A percentile compares a stretch with the other conserved stretches of the same genome.
Conservation (phyloP, 2,329 filamentous ascomycete genomes). For the Chaetomiaceae sp. region DNA sequence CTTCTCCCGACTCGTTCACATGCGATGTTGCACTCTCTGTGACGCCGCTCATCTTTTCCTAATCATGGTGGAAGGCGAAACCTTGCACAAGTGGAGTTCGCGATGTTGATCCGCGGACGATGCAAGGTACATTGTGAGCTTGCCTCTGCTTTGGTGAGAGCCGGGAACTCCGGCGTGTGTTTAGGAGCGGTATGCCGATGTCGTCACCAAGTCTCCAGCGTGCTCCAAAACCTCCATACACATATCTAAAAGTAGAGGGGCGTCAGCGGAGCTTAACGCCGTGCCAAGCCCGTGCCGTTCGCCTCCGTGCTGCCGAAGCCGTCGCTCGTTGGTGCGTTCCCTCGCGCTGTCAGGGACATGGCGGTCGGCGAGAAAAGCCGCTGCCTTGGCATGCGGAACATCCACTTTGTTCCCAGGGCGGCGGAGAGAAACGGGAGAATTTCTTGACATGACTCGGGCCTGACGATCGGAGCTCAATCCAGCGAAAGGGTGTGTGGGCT, state of each 20-base stretch:
- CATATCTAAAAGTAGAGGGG: slow-evolving; percentile 6
- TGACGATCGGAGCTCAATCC: slow-evolving; percentile 14
- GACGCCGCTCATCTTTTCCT: background rate
- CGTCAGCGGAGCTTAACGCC: slow-evolving; percentile 8
- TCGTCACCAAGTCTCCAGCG: slow-evolving; percentile 19
- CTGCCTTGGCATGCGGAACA: background rate
- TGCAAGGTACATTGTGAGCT: background rate
- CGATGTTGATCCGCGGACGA: background rate
- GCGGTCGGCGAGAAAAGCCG: background rate
- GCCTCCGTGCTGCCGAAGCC: background rate
- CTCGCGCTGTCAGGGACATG: background rate
- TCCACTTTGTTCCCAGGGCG: background rate
- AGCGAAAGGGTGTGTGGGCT: background rate
- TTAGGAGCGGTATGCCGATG: slow-evolving; percentile 14
- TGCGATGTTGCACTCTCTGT: background rate
- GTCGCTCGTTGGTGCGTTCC: background rate
- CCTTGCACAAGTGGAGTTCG: background rate
- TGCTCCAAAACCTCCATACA: slow-evolving; percentile 7
- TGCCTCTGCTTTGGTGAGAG: no score
- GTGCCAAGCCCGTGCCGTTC: slow-evolving; percentile 3
- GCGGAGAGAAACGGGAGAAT: slow-evolving; percentile 8
- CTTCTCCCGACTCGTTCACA: background rate
- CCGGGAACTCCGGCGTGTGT: background rate
- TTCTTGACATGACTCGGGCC: slow-evolving; percentile 16
- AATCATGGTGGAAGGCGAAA: background rate